Conservation (phyloP, 2,329 filamentous ascomycete species). For the Xenosphaeropsis pyriputrescens region DNA sequence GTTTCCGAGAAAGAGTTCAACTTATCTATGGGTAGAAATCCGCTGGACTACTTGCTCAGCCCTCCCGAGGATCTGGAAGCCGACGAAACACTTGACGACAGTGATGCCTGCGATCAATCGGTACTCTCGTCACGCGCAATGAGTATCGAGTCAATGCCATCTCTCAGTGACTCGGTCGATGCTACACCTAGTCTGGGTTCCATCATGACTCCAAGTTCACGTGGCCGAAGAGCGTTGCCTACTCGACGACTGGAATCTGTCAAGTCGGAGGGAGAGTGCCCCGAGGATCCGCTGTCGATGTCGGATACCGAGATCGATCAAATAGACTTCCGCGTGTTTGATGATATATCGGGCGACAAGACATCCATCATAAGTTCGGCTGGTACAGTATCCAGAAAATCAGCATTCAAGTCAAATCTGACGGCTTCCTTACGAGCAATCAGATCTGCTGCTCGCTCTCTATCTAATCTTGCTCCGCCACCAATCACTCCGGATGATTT, state of each 20-base stretch:
- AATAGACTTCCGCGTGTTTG: conserved; percentile 33
- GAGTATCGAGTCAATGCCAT: conserved; percentile 47
- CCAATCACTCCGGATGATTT: conserved; percentile 53
- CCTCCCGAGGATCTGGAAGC: conserved; percentile 42
- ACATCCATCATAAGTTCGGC: background rate
- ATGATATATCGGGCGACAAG: conserved; percentile 6
- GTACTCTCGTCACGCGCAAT: conserved; percentile 37
- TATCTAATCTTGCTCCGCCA: conserved; percentile 46
- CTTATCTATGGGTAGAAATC: conserved; percentile 34
- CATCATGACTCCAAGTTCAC: conserved; percentile 13
- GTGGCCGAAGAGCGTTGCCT: conserved; percentile 25
- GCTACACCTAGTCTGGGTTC: conserved; percentile 13
- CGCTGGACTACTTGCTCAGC: conserved; percentile 43
- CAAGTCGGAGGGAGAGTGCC: conserved; percentile 29
- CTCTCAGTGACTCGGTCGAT: conserved; percentile 29
- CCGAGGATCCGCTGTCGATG: conserved; percentile 32
- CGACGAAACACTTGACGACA: conserved; percentile 25
- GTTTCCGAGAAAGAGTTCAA: conserved; percentile 38
- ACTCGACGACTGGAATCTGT: conserved; percentile 37
- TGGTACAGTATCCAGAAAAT: conserved; percentile 9
- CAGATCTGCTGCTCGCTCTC: conserved; percentile 45
- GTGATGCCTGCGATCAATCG: conserved; percentile 37
- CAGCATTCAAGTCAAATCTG: conserved; percentile 53
- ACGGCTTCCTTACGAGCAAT: conserved; percentile 52
- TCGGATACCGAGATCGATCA: conserved; percentile 25